Percentiles rank a stretch among this genome's conserved stretches.
These are phyloP conservation scores for Aspergillus cavernicola DNA, from an alignment of 495 filamentous ascomycete genomes.

Conservation along the genomic window DNA sequence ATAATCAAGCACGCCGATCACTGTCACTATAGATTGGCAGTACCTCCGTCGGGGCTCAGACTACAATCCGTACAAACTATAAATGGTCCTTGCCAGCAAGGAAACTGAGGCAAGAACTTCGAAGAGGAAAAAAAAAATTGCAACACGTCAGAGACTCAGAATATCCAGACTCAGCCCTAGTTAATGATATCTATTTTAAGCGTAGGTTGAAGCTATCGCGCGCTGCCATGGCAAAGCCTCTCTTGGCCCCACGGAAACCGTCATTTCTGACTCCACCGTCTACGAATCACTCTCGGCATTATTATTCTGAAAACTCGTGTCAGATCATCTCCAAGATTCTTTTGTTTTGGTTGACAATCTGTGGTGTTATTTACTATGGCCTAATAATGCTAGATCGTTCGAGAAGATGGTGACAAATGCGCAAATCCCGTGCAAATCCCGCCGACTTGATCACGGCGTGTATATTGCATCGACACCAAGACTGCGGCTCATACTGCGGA, in stretches of 20 bases:
- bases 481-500: neutral
- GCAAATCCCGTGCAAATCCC: neutral
- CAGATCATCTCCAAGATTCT: neutral
- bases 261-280: neutral
- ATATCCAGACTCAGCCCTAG: neutral
- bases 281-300: constrained; percentile 2
- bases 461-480: neutral
- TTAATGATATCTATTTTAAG: constrained; percentile 1
- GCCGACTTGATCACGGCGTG: too few species aligned
- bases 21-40: neutral
- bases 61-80: neutral
- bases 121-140: neutral
- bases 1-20: neutral
- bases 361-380: too few species aligned
- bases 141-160: neutral
- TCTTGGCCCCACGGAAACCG: neutral
- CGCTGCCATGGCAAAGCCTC: constrained; percentile 8
- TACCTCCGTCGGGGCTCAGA: too few species aligned
- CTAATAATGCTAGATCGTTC: too few species aligned
- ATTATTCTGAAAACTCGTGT: neutral
- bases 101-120: neutral
- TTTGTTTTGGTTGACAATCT: too few species aligned
- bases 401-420: too few species aligned
- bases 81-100: constrained; percentile 7
- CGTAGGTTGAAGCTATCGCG: neutral